Conservation (phyloP, 192 early-diverging fungal species). For the Coemansia sp. region DNA sequence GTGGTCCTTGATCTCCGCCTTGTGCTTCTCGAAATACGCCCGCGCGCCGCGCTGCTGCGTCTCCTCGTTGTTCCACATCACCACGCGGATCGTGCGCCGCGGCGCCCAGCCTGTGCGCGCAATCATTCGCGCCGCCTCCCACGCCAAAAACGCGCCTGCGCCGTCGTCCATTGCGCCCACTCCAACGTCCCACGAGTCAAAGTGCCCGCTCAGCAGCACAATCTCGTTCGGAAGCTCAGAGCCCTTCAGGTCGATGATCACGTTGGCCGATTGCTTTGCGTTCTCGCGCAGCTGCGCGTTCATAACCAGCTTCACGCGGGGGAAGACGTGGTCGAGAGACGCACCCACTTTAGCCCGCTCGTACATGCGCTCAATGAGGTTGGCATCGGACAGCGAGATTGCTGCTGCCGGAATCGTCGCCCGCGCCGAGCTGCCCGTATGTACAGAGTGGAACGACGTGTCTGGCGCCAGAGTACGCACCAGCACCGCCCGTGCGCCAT, state of each 20-base stretch:
- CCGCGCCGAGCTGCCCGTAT: constrained; percentile 55
- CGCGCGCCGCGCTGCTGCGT: constrained; percentile 58
- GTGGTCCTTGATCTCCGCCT: constrained; percentile 32
- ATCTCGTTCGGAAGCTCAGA: constrained; percentile 54
- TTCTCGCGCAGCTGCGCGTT: constrained; percentile 32
- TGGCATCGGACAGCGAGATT: constrained; percentile 58
- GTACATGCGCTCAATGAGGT: constrained; percentile 56
- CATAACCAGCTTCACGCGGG: constrained; percentile 58
- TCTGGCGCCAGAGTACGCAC: constrained; percentile 56
- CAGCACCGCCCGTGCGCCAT: constrained; percentile 57
- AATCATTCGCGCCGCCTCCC: constrained; percentile 50
- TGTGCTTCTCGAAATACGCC: constrained; percentile 56
- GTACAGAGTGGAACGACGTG: constrained; percentile 54
- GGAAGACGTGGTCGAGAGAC: constrained; percentile 40
- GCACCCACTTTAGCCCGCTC: constrained; percentile 31
- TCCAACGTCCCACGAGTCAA: constrained; percentile 59
- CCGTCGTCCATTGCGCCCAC: constrained; percentile 65
- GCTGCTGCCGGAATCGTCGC: constrained; percentile 59
- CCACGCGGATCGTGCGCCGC: constrained; percentile 59
- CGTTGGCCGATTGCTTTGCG: constrained; percentile 55
- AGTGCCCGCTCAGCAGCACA: constrained; percentile 60
- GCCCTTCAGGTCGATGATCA: constrained; percentile 60
- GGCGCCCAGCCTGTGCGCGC: constrained; percentile 36
- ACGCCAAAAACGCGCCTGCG: constrained; percentile 58
- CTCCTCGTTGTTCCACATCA: constrained; percentile 66